Evolutionary conservation across 805 yeast species (phyloP).

Genomic region (Hanseniaspora thailandica): DNA sequence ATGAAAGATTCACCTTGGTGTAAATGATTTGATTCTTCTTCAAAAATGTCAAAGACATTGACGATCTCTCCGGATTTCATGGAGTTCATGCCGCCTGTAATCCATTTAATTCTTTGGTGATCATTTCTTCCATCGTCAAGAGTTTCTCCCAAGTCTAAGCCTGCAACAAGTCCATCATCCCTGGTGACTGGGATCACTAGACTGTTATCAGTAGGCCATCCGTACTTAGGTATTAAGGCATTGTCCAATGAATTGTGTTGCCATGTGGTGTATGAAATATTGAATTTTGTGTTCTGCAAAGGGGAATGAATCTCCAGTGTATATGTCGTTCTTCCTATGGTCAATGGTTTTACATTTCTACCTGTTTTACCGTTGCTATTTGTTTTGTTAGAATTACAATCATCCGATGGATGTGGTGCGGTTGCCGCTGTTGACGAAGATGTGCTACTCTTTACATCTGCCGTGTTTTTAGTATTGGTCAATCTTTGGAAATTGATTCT

Average conservation of each 20-base stretch:
- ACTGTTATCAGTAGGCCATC: slow-evolving; percentile 49
- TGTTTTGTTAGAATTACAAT: slow-evolving; percentile 1
- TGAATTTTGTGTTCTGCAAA: slow-evolving; percentile 56
- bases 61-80: slow-evolving; percentile 33
- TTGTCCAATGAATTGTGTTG: slow-evolving; percentile 78
- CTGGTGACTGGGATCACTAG: slow-evolving; percentile 5
- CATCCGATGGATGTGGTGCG: slow-evolving; percentile 11
- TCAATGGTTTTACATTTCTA: slow-evolving; percentile 32
- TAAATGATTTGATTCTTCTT: slow-evolving; percentile 20
- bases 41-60: slow-evolving; percentile 64
- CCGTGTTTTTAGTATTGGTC: slow-evolving; percentile 10
- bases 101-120: slow-evolving; percentile 44
- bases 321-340: slow-evolving; percentile 62
- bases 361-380: slow-evolving; percentile 8
- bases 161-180: slow-evolving; percentile 5
- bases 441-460: background rate
- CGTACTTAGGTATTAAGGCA: slow-evolving; percentile 38
- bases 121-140: slow-evolving; percentile 6
- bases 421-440: slow-evolving; percentile 2
- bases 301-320: slow-evolving; percentile 67
- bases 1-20: slow-evolving; percentile 34
- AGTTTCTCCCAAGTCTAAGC: slow-evolving; percentile 3
- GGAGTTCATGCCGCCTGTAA: slow-evolving; percentile 11
- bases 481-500: slow-evolving; percentile 17
- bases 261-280: slow-evolving; percentile 79